A percentile compares a stretch with the other conserved stretches of the same genome.
These are phyloP conservation scores for Medicago ruthenica DNA, from an alignment of 306 rosid genomes.

Conservation along the genomic window DNA sequence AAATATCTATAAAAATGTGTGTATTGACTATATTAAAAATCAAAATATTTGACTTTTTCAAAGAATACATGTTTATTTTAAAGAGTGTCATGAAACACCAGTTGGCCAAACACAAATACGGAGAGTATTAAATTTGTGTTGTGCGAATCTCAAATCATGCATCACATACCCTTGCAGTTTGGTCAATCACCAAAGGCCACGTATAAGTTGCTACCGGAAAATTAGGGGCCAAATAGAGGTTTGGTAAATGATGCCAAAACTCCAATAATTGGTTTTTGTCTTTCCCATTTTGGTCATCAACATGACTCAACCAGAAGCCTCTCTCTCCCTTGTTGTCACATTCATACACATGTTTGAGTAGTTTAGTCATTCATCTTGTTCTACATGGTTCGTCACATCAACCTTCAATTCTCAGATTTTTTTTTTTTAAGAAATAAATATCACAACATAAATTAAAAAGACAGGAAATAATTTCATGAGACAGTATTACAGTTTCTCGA, in stretches of 20 bases:
- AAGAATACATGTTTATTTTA: too few species aligned
- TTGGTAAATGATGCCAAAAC: constrained; percentile 53
- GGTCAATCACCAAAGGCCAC: constrained; percentile 20
- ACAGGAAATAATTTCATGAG: too few species aligned
- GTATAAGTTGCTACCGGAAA: constrained; percentile 42
- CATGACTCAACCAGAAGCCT: constrained; percentile 17
- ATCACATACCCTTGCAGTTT: not conserved
- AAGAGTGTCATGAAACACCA: too few species aligned
- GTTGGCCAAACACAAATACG: too few species aligned
- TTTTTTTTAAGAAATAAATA: too few species aligned
- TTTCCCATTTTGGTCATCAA: constrained; percentile 32
- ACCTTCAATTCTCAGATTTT: not conserved
- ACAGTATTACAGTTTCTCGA: not conserved
- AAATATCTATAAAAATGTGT: too few species aligned
- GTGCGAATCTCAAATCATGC: not conserved
- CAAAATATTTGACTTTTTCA: too few species aligned
- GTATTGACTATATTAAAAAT: too few species aligned
- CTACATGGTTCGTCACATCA: constrained; percentile 51
- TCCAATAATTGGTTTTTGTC: constrained; percentile 49
- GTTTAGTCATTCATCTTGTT: constrained; percentile 46
- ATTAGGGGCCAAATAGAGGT: constrained; percentile 46
- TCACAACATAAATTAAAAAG: too few species aligned
- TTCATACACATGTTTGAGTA: constrained; percentile 40
- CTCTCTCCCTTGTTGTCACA: constrained; percentile 42
- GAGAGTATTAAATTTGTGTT: too few species aligned